Evolutionary conservation across 805 yeast genomes (phyloP).

Genomic region (Teunomyces aglyptinius): DNA sequence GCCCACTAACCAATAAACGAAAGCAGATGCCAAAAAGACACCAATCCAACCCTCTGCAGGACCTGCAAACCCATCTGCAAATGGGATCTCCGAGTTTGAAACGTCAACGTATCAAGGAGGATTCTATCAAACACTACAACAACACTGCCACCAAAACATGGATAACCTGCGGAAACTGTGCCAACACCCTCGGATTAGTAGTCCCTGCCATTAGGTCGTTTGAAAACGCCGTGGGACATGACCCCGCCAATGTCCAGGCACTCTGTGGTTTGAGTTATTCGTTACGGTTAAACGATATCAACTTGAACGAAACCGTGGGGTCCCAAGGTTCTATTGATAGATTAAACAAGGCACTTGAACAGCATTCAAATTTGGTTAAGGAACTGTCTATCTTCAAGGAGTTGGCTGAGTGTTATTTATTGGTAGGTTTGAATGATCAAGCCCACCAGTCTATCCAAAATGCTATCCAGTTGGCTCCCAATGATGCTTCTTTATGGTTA

Average conservation of each 20-base stretch:
- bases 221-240: conserved; percentile 42
- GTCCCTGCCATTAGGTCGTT: conserved; percentile 43
- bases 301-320: conserved; percentile 37
- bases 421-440: conserved; percentile 47
- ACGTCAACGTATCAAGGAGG: conserved; percentile 7
- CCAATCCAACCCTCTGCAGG: conserved; percentile 4
- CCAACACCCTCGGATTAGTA: conserved; percentile 38
- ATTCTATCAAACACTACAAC: conserved; percentile 15
- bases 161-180: conserved; percentile 48
- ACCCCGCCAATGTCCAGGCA: conserved; percentile 39
- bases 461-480: conserved; percentile 36
- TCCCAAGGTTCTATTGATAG: conserved; percentile 40
- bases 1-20: background rate
- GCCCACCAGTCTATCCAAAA: conserved; percentile 50
- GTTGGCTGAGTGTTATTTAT: conserved; percentile 50
- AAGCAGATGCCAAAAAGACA: conserved; percentile 11
- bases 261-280: conserved; percentile 44
- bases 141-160: conserved; percentile 41
- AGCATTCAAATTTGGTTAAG: conserved; percentile 36
- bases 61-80: conserved; percentile 4
- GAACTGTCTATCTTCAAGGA: conserved; percentile 46
- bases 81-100: conserved; percentile 9
- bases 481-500: conserved; percentile 48
- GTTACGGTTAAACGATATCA: conserved; percentile 38
- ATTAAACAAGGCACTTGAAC: conserved; percentile 37